Conservation (phyloP, 2,329 filamentous ascomycete species). For the Colletotrichum camelliae region DNA sequence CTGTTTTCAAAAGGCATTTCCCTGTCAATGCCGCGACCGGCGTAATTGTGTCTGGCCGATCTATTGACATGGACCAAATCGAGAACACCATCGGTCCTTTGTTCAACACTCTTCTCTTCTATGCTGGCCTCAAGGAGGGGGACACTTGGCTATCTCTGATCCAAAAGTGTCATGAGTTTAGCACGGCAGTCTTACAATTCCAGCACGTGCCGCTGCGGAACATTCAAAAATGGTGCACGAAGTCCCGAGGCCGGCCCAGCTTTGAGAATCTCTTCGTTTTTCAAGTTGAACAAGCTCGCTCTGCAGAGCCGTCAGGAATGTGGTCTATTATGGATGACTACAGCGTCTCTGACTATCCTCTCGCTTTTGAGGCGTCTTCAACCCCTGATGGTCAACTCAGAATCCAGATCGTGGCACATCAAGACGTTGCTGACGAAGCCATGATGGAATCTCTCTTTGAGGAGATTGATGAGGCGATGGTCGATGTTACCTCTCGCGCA, state of each 20-base stretch:
- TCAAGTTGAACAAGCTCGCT: constrained; percentile 52
- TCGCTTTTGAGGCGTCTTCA: constrained; percentile 77
- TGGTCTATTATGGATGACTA: constrained; percentile 62
- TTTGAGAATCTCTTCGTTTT: constrained; percentile 89
- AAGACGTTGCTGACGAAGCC: constrained; percentile 34
- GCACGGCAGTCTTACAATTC: constrained; percentile 69
- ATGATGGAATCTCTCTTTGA: constrained; percentile 42
- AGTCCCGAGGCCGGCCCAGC: constrained; percentile 55
- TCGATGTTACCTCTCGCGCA: constrained; percentile 9
- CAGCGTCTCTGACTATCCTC: constrained; percentile 69
- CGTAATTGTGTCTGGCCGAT: constrained; percentile 79
- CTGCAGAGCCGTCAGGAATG: constrained; percentile 32
- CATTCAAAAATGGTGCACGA: constrained; percentile 78
- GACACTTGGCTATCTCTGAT: constrained; percentile 67
- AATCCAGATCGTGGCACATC: constrained; percentile 66
- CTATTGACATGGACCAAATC: constrained; percentile 69
- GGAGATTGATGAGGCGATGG: constrained; percentile 35
- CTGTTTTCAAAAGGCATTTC: constrained; percentile 61
- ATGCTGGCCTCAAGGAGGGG: constrained; percentile 46
- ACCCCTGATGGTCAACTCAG: constrained; percentile 50
- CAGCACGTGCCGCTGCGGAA: constrained; percentile 81
- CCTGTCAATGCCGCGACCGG: constrained; percentile 64
- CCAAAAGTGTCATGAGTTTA: constrained; percentile 72
- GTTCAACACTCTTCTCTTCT: constrained; percentile 88
- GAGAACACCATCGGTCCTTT: constrained; percentile 79